Evolutionary conservation across 2,329 filamentous ascomycete species (phyloP), one percentile per base, ranked within the genome.

Genomic region (Hypoxylon sp.): DNA sequence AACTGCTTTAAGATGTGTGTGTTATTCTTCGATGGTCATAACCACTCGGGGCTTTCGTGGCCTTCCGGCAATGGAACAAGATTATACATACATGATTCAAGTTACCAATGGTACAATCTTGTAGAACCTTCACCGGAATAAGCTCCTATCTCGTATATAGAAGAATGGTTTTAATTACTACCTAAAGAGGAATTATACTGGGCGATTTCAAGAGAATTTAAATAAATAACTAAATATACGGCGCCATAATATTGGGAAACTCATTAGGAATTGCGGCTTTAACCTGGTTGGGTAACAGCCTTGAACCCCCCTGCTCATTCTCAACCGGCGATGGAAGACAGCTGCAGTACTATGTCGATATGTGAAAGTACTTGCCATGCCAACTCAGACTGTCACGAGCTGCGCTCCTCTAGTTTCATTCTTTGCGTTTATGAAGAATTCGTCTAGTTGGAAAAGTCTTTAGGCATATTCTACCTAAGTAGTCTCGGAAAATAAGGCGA

Each of bases 1-100:
- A 66, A 45, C 50, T 23, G 34, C 7, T 65, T 61, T 38, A 6
- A 61, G 36, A 9, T 49, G 28, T 23, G 48, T 49, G 34, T 36
- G 21, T 56, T 5, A 23, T 59, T 50, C 21, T 43, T 45, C 14
- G 56, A 46, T 32, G n/a, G 56, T 50, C 34, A 30, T 36, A 13
- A 48, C 57, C 41, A 50, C 32, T 43, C 41, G 32, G 56, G 13
- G 23, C 30, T 50, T 60, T 38, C 52, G 13, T 51, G 30, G 41
- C 41, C 48, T 48, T 58, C 25, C 41, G 5, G 28, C 36, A 25
- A 25, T 38, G 46, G 17, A 45, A 63, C 36, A 53, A 36, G 23
- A 41, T 41, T 30, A 11, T 53, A 38, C 32, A 10, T 53, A n/a
- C 13, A 23, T 41, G 7, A 5, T 19, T n/a, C 10, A n/a, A 43